Percentiles rank a stretch among this genome's conserved stretches.
phyloP scores from a whole-genome alignment of 495 filamentous ascomycete species.

The Daldinia caldariorum region DNA sequence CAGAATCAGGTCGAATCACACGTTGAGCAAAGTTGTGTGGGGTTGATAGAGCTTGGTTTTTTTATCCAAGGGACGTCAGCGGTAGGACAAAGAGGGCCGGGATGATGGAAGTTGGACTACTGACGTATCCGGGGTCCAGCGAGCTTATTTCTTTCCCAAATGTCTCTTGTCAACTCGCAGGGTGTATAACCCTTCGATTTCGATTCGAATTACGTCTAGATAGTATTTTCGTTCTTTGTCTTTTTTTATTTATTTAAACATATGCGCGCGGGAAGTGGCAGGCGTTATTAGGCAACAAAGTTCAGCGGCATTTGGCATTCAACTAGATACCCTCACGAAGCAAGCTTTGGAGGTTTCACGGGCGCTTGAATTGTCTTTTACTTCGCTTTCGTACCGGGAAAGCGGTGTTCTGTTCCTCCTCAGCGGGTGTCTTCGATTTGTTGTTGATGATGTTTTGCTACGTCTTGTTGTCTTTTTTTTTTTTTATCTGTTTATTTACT shows the following conservation, averaged over 20 bases:
- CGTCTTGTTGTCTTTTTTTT: conserved; percentile 27
- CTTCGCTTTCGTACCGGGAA: conserved; percentile 13
- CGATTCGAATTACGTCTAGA: conserved; percentile 5
- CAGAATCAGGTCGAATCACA: not conserved
- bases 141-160: not conserved
- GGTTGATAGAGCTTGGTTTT: conserved; percentile 40
- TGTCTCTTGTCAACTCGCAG: not conserved
- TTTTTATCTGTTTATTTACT: conserved; percentile 6
- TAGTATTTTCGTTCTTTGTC: conserved; percentile 12
- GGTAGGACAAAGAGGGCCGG: conserved; percentile 7
- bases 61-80: conserved; percentile 18
- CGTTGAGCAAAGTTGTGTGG: conserved; percentile 26
- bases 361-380: conserved; percentile 39
- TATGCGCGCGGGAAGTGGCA: not conserved
- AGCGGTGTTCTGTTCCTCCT: not conserved
- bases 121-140: not conserved
- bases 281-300: conserved; percentile 33
- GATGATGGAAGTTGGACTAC: not conserved
- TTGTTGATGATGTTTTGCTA: conserved; percentile 2
- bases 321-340: conserved; percentile 45
- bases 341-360: conserved; percentile 36
- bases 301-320: conserved; percentile 41
- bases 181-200: not conserved
- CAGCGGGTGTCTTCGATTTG: conserved; percentile 39
- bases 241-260: not conserved